phyloP scores from a whole-genome alignment of 2,329 filamentous ascomycete species.

The Didymella pinodella region DNA sequence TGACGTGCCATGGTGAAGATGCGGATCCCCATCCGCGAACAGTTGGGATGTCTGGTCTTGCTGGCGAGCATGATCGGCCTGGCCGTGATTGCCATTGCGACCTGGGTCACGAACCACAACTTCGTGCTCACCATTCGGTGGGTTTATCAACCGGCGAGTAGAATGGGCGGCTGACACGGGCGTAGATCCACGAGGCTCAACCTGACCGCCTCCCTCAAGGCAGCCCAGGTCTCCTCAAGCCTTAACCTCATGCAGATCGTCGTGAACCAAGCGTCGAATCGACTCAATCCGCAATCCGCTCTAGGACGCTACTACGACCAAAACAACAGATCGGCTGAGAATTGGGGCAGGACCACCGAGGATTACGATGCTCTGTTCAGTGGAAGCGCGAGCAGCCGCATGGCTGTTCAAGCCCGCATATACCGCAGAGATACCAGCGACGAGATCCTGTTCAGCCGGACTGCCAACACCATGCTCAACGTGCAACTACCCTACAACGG shows the following conservation, averaged over 20 bases:
- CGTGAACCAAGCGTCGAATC: constrained; percentile 74
- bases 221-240: constrained; percentile 79
- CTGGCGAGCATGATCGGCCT: constrained; percentile 77
- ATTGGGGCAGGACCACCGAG: constrained; percentile 67
- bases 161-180: background rate
- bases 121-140: constrained; percentile 21
- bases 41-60: constrained; percentile 82
- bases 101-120: constrained; percentile 55
- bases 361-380: constrained; percentile 78
- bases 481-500: constrained; percentile 70
- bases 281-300: constrained; percentile 62
- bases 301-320: constrained; percentile 58
- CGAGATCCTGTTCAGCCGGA: constrained; percentile 47
- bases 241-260: constrained; percentile 80
- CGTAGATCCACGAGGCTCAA: constrained; percentile 68
- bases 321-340: constrained; percentile 34
- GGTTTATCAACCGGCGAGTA: constrained; percentile 1
- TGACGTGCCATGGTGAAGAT: constrained; percentile 60
- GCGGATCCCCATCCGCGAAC: constrained; percentile 87
- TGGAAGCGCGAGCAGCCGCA: constrained; percentile 57
- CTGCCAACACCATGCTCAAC: constrained; percentile 55
- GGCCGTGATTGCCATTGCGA: constrained; percentile 80
- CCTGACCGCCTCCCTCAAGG: constrained; percentile 85
- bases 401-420: constrained; percentile 75
- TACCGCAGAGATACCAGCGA: constrained; percentile 74